Evolutionary conservation across 31 red algal species (phyloP), one percentile per base, ranked within the genome.

Genomic region (Asparagopsis taxiformis): DNA sequence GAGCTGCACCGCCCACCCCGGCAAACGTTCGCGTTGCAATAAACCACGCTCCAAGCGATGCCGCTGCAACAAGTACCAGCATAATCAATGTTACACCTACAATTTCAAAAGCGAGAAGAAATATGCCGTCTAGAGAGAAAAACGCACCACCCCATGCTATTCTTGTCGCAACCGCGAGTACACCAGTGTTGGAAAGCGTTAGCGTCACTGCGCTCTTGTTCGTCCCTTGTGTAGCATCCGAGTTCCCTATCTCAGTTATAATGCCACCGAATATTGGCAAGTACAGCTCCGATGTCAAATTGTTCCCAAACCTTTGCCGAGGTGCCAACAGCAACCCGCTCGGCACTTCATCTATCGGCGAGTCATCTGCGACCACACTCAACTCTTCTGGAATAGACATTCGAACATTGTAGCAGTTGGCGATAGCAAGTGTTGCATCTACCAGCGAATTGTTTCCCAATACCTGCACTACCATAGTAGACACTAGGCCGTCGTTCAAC

Each of bases 41-140:
- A 37, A 77, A 31, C 83, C 83, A 88, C 23, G 72, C 55, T 8
- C 48, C 65, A n/a, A 59, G 15, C 7, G 59, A 56, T 26, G 72
- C 72, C 21, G 36, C 22, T 0, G 30, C 21, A 51, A 77, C 50
- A 21, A 88, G 65, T 28, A 71, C 55, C 53, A 88, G 31, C 15
- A 77, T 29, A 13, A 63, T 29, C 36, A 80, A 11, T 52, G 63
- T 68, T 20, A 77, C 66, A 8, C 36, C 72, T 19, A 55, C 62
- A 36, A 88, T 72, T 56, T 77, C 72, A 51, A 50, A 15, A n/a
- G 83, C 63, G 20, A 55, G 38, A 50, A 88, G n/a, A 11, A 54
- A 34, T 10, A 66, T 50, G 25, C 83, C 83, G 44, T 88, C 83
- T 33, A 88, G 37, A 49, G 73, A 71, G 51, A 88, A 78, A 4